phyloP scores from a whole-genome alignment of 257 asterid genomes.

The Solanum corneliomulleri region DNA sequence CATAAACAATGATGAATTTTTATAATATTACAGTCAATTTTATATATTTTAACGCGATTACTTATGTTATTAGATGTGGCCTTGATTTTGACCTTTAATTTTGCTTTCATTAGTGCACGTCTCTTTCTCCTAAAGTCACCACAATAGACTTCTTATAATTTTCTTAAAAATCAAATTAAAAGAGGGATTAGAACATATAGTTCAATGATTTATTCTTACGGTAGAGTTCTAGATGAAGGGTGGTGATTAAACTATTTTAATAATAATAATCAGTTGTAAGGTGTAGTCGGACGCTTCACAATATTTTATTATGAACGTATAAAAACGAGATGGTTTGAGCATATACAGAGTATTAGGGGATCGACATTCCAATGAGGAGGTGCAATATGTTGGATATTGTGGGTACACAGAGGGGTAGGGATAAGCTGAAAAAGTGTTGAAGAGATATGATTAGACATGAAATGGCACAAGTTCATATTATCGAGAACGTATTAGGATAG shows the following conservation, averaged over 20 bases:
- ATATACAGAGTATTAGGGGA: neutral
- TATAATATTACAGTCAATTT: neutral
- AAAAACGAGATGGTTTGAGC: neutral
- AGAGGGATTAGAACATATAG: neutral
- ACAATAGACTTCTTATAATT: neutral
- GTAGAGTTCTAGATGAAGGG: neutral
- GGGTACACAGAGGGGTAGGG: neutral
- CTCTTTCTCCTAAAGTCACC: neutral
- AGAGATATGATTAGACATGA: neutral
- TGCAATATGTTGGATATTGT: neutral
- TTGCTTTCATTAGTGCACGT: neutral
- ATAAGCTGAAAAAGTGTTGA: neutral
- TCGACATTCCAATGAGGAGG: neutral
- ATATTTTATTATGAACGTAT: neutral
- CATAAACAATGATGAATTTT: neutral
- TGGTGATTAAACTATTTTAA: neutral
- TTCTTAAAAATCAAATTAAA: neutral
- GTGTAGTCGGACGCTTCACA: neutral
- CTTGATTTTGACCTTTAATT: neutral
- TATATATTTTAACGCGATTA: neutral
- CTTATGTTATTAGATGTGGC: neutral
- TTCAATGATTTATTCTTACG: neutral
- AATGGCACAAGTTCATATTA: neutral
- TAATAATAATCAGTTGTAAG: too few species aligned
- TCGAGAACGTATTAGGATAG: neutral